phyloP scores from a whole-genome alignment of 768 basidiomycete genomes.

The Serendipita sp. region DNA sequence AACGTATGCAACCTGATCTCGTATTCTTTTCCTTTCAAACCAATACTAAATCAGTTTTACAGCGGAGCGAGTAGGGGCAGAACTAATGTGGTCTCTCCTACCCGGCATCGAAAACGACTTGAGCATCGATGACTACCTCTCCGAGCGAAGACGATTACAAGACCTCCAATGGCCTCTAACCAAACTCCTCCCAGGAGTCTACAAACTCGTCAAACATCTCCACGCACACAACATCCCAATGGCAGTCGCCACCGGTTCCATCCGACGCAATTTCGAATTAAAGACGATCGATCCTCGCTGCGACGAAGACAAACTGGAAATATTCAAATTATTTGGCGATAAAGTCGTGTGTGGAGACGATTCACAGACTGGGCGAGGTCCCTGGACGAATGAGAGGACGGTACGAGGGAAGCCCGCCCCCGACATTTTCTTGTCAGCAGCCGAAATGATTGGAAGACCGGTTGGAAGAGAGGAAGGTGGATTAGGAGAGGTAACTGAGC shows the following conservation, averaged over 20 bases:
- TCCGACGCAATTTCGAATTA: constrained; percentile 42
- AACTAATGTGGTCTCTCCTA: constrained; percentile 61
- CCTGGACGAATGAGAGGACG: constrained; percentile 14
- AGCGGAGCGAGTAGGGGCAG: constrained; percentile 51
- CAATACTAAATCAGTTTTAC: not conserved
- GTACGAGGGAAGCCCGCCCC: constrained; percentile 57
- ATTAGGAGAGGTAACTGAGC: constrained; percentile 14
- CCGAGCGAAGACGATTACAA: constrained; percentile 38
- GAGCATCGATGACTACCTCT: constrained; percentile 41
- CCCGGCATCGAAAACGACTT: constrained; percentile 43
- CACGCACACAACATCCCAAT: constrained; percentile 53
- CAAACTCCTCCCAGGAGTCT: constrained; percentile 54
- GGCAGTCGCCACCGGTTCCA: constrained; percentile 65
- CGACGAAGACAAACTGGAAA: constrained; percentile 31
- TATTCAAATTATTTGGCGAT: constrained; percentile 46
- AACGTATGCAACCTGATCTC: constrained; percentile 30
- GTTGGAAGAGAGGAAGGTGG: constrained; percentile 32
- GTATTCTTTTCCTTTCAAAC: not conserved
- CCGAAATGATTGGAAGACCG: constrained; percentile 37
- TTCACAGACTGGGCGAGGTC: constrained; percentile 25
- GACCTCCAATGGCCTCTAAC: constrained; percentile 55
- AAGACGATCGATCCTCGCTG: constrained; percentile 30
- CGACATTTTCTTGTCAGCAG: constrained; percentile 66
- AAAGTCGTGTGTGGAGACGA: constrained; percentile 64
- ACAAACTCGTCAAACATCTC: constrained; percentile 55